phyloP scores from a whole-genome alignment of 371 early-diverging fungal genomes.

The Coemansia sp. region DNA sequence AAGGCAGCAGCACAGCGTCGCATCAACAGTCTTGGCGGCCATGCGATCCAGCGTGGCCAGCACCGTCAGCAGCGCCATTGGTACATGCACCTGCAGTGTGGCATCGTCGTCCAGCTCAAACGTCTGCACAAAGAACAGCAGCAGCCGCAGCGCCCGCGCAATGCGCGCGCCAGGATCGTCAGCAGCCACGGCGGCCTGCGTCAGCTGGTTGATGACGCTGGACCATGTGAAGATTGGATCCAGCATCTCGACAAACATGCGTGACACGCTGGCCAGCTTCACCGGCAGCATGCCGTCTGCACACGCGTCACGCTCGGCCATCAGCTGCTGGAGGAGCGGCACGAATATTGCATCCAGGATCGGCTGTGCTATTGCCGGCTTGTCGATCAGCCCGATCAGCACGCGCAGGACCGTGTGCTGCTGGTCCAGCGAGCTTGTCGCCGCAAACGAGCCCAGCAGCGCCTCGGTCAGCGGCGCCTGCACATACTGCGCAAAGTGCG shows the following conservation, averaged over 20 bases:
- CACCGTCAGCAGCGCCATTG: conserved; percentile 65
- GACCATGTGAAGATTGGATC: conserved; percentile 82
- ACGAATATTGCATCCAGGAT: conserved; percentile 72
- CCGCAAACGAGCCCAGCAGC: conserved; percentile 57
- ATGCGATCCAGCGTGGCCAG: conserved; percentile 56
- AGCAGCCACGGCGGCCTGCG: conserved; percentile 1
- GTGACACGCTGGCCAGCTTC: conserved; percentile 74
- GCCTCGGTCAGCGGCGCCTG: conserved; percentile 52
- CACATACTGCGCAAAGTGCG: conserved; percentile 56
- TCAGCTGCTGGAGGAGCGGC: conserved; percentile 68
- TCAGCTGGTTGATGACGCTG: conserved; percentile 62
- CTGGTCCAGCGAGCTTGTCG: conserved; percentile 54
- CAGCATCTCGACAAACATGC: conserved; percentile 86
- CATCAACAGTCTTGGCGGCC: conserved; percentile 1
- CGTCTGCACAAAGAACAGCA: conserved; percentile 66
- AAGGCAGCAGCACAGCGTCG: conserved; percentile 31
- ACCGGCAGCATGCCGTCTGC: conserved; percentile 13
- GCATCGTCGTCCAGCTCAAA: conserved; percentile 81
- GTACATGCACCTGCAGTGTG: conserved; percentile 73
- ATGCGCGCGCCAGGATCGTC: conserved; percentile 32
- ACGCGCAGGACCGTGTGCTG: conserved; percentile 76
- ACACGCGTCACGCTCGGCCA: conserved; percentile 15
- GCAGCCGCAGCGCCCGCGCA: conserved; percentile 57
- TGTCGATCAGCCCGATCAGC: conserved; percentile 83
- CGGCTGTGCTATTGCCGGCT: conserved; percentile 77